These are phyloP conservation scores for Abrus pulchellus DNA, from an alignment of 306 rosid genomes.

Conservation along the genomic window DNA sequence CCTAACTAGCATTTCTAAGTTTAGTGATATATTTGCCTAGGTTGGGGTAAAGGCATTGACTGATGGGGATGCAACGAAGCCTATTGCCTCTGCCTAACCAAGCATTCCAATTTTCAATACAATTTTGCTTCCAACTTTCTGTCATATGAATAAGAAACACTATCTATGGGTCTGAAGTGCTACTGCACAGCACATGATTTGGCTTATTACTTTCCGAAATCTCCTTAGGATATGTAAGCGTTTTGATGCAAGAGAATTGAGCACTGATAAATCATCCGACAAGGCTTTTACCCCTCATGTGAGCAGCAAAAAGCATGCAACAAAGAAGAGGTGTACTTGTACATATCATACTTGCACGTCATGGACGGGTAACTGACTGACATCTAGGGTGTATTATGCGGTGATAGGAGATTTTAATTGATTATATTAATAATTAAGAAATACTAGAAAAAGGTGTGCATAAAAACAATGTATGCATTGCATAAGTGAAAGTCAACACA, in stretches of 20 bases:
- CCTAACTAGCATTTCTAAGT: no score
- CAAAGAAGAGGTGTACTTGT: background rate
- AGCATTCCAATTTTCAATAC: background rate
- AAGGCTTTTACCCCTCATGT: background rate
- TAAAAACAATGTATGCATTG: background rate
- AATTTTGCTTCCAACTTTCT: background rate
- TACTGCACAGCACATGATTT: background rate
- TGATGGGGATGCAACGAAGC: background rate
- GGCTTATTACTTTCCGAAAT: background rate
- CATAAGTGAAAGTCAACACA: background rate
- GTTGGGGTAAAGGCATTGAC: no score
- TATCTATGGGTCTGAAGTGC: background rate
- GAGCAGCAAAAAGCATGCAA: conserved; percentile 1
- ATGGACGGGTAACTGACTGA: background rate
- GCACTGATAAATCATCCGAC: background rate
- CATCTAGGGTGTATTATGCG: background rate
- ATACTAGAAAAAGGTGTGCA: background rate
- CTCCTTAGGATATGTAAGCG: background rate
- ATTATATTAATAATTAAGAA: background rate
- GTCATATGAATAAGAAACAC: conserved; percentile 5
- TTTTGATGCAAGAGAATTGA: background rate
- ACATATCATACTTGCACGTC: background rate
- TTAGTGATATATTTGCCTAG: no score
- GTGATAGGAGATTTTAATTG: background rate
- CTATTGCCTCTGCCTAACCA: background rate